Base-by-base conservation (phyloP, 345 rosid species). In the Fremontodendron californicum region DNA sequence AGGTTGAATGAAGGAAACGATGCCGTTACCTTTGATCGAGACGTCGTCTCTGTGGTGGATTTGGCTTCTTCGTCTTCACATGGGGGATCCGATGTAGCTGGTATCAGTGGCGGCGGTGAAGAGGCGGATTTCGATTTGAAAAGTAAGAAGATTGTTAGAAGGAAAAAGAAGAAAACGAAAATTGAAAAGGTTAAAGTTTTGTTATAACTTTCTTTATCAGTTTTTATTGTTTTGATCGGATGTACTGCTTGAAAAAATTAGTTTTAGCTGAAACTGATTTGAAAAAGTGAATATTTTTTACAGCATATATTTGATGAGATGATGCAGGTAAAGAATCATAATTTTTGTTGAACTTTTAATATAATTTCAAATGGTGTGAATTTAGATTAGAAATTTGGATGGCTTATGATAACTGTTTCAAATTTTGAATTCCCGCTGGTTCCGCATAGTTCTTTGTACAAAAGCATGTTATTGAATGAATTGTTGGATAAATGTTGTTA, bases 111-210 rank as follows among this genome's bases (percentile, higher is more conserved):
- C 9, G 81, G n/a, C 13, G 71, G 31, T 46, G 80, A 81, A 23
- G 55, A 23, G 31, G 73, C 33, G 33, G 55, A 61, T 63, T 68
- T 35, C 81, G 84, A 84, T 62, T 72, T 39, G 73, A 73, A 67
- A 73, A 76, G 77, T 70, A 64, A 67, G 27, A 77, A 76, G 80
- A 71, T 12, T 78, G 74, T n/a, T 67, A 86, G 68, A 84, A 88
- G 79, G 81, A 81, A 62, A 75, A 86, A 62, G 81, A 84, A 72
- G 82, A 81, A 79, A 74, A 75, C 80, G 49, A 81, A 10, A 75
- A 73, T 31, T 62, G 65, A 79, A 65, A 58, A 78, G 75, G 78
- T 42, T 71, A 49, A 71, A 31, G 10, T 18, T n/a, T 33, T 31
- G 18, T 48, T 33, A 3, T 51, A 18, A 12, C 18, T 51, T 3